Evolutionary conservation across 2,329 filamentous ascomycete genomes (phyloP).

Genomic region (Dactylellina cionopaga): DNA sequence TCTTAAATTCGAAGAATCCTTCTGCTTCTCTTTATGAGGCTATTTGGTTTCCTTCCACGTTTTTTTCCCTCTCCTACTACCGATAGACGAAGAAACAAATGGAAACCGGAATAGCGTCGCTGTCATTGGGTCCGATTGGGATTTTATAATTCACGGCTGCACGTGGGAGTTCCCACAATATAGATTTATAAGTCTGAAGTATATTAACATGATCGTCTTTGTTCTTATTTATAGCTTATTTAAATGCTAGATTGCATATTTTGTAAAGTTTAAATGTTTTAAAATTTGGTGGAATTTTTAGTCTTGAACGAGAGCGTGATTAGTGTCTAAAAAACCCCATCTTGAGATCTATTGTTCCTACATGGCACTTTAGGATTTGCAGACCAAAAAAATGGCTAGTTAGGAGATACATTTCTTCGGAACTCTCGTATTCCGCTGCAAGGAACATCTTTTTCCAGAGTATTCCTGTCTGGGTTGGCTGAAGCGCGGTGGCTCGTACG

Average conservation of each 20-base stretch:
- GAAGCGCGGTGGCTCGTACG: slow-evolving; percentile 17
- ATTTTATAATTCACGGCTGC: slow-evolving; percentile 45
- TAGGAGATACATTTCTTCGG: neutral
- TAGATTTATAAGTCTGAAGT: slow-evolving; percentile 49
- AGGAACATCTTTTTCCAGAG: slow-evolving; percentile 10
- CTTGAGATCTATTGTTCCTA: too few relatives aligned
- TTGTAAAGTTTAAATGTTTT: neutral
- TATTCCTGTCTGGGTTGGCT: neutral
- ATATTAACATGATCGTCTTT: slow-evolving; percentile 23
- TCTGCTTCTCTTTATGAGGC: slow-evolving; percentile 3
- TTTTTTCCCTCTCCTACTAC: slow-evolving; percentile 11
- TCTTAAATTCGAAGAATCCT: too few relatives aligned
- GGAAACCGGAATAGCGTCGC: slow-evolving; percentile 19
- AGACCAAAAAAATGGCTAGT: too few relatives aligned
- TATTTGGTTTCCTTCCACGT: slow-evolving; percentile 31
- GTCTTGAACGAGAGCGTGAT: too few relatives aligned
- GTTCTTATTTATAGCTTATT: slow-evolving; percentile 12
- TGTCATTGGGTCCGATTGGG: slow-evolving; percentile 38
- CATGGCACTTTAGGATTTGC: too few relatives aligned
- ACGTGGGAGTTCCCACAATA: slow-evolving; percentile 31
- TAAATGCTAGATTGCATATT: neutral
- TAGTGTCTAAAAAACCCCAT: too few relatives aligned
- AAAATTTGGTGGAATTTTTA: too few relatives aligned
- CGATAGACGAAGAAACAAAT: slow-evolving; percentile 1
- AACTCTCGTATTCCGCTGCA: slow-evolving; percentile 11